Base-by-base conservation (phyloP, 1,284 basidiomycete genomes). In the Schizophyllum commune region DNA sequence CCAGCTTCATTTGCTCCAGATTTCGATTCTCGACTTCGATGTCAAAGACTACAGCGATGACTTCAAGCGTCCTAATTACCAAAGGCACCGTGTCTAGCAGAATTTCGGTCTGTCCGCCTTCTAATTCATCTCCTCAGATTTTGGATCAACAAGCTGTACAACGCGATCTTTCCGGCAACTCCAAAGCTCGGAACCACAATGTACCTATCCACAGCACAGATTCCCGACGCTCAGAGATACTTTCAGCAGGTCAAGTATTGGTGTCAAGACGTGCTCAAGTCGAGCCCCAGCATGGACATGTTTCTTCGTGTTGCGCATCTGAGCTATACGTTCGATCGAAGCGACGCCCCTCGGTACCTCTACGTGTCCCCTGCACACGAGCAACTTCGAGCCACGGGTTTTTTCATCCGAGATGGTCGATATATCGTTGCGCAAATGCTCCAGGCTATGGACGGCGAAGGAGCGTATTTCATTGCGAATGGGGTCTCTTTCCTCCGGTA, bases 1-100 rank as follows among this genome's bases (percentile, higher is more conserved):
- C 5, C 70, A 75, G 1, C 67, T 81, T n/a, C 74, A 79, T 65
- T 65, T 84, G 1, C 76, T 78, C 54, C 82, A 84, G 61, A 77
- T 84, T 2, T 61, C 73, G 39, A 78, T 84, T 7, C 71, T 78
- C 57, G 75, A 61, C 74, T 13, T 5, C 9, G 67, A 47, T 8
- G 8, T 9, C 39, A 47, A 69, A 64, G 58, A 68, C 11, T 27
- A 68, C 20, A 17, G 58, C 19, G 60, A 59, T n/a, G n/a, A n/a
- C n/a, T n/a, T n/a, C 56, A 58, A 63, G 8, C 34, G 34, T 13
- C 13, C 34, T 7, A 20, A 61, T 27, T 39, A 55, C 17, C 57
- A 51, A 20, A 13, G 21, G 20, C 21, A 62, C 21, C 56, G 13
- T 39, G 6, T 13, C 7, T 13, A 62, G 57, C 47, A 56, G 64